Percentiles rank a stretch among this genome's conserved stretches.
phyloP scores from a whole-genome alignment of 108 stramenopile species.

The Epithemia pelagica region DNA sequence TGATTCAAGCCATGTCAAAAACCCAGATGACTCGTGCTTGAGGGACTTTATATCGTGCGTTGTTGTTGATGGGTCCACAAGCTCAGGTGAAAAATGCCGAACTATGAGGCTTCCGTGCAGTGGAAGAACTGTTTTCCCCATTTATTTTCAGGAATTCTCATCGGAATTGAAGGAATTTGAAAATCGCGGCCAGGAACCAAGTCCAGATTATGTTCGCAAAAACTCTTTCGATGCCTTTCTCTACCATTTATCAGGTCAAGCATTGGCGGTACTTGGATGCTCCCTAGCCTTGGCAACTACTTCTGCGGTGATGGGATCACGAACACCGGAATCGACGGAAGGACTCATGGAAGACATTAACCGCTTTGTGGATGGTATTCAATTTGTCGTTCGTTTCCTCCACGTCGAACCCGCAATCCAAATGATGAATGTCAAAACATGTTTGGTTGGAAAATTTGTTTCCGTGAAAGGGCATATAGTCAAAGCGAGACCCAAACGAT shows the following conservation, averaged over 20 bases:
- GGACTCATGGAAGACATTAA: slow-evolving; percentile 1
- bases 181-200: slow-evolving; percentile 18
- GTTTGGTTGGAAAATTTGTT: slow-evolving; percentile 56
- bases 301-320: slow-evolving; percentile 12
- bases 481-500: slow-evolving; percentile 84
- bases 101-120: slow-evolving; percentile 14
- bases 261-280: slow-evolving; percentile 27
- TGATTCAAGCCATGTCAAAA: neutral
- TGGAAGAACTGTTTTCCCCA: slow-evolving; percentile 29
- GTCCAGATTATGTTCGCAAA: slow-evolving; percentile 13
- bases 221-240: slow-evolving; percentile 40
- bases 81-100: neutral
- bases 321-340: neutral
- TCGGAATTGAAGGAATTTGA: slow-evolving; percentile 44
- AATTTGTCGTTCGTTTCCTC: slow-evolving; percentile 26
- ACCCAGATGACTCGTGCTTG: neutral
- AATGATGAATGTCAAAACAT: slow-evolving; percentile 55
- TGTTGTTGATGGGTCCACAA: neutral
- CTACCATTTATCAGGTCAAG: slow-evolving; percentile 38
- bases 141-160: slow-evolving; percentile 36
- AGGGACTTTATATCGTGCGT: neutral
- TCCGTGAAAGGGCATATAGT: slow-evolving; percentile 88
- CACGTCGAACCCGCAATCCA: slow-evolving; percentile 32
- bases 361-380: slow-evolving; percentile 34
- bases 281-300: slow-evolving; percentile 37